Conservation (phyloP, 2,329 filamentous ascomycete species). For the Paraphoma sp. region DNA sequence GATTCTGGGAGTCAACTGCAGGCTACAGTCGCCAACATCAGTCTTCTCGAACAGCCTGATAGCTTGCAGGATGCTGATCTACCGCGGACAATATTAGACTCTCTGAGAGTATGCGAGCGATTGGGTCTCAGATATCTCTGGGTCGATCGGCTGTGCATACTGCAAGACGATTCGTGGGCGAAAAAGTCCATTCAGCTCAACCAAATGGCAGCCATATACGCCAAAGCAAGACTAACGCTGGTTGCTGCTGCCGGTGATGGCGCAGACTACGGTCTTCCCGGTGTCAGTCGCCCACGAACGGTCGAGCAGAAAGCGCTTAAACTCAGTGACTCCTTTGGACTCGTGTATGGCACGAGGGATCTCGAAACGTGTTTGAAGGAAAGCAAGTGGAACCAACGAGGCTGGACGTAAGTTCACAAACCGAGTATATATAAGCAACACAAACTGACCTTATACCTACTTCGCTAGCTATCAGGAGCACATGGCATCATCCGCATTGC, state of each 20-base stretch:
- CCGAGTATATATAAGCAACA: no score
- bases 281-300: neutral
- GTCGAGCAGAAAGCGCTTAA: neutral
- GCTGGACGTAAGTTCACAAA: neutral
- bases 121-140: neutral
- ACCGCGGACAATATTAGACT: neutral
- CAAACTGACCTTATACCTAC: no score
- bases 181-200: neutral
- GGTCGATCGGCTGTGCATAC: neutral
- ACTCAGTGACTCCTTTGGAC: neutral
- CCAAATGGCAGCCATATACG: neutral
- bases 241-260: neutral
- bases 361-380: neutral
- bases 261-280: neutral
- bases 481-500: neutral
- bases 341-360: neutral
- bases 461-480: neutral
- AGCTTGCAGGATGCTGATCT: neutral
- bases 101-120: neutral
- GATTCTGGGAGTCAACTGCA: neutral
- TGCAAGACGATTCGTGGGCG: neutral
- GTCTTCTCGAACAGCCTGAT: neutral
- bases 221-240: neutral
- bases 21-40: neutral
- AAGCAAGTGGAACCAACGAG: neutral